These are phyloP conservation scores for Exsudoporus frostii DNA, from an alignment of 768 basidiomycete species.

Conservation along the genomic window DNA sequence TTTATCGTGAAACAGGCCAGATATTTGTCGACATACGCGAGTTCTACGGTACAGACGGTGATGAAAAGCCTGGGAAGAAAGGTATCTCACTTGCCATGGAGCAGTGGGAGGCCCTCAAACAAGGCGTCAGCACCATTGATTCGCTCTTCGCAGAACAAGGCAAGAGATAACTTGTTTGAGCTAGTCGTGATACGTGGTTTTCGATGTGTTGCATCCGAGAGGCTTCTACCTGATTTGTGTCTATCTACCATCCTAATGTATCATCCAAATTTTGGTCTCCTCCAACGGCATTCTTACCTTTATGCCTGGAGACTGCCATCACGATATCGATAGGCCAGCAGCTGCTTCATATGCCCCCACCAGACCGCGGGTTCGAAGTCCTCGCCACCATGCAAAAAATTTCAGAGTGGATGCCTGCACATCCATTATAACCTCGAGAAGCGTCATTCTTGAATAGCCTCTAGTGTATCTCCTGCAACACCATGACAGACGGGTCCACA, in stretches of 20 bases:
- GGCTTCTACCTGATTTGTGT: background rate
- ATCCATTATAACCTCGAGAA: constrained; percentile 66
- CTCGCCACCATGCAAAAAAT: constrained; percentile 60
- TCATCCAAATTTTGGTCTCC: background rate
- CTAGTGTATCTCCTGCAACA: constrained; percentile 55
- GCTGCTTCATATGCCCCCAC: constrained; percentile 69
- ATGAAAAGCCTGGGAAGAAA: constrained; percentile 77
- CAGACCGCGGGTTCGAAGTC: constrained; percentile 56
- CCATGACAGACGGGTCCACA: background rate
- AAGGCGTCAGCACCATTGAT: constrained; percentile 45
- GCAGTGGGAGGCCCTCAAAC: constrained; percentile 64
- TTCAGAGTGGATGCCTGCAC: constrained; percentile 53
- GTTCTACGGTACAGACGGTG: constrained; percentile 57
- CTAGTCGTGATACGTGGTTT: background rate
- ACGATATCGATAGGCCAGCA: constrained; percentile 51
- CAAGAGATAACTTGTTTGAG: constrained; percentile 13
- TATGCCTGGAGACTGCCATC: background rate
- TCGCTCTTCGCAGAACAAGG: constrained; percentile 38
- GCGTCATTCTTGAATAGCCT: constrained; percentile 45
- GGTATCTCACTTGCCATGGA: constrained; percentile 66
- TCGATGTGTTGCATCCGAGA: background rate
- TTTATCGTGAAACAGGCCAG: constrained; percentile 37
- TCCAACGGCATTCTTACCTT: background rate
- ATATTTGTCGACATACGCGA: constrained; percentile 71
- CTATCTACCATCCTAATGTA: constrained; percentile 3